A percentile compares a stretch with the other conserved stretches of the same genome.
Conservation (phyloP, 2,329 filamentous ascomycete species). For the Pestalotiopsis sp. region DNA sequence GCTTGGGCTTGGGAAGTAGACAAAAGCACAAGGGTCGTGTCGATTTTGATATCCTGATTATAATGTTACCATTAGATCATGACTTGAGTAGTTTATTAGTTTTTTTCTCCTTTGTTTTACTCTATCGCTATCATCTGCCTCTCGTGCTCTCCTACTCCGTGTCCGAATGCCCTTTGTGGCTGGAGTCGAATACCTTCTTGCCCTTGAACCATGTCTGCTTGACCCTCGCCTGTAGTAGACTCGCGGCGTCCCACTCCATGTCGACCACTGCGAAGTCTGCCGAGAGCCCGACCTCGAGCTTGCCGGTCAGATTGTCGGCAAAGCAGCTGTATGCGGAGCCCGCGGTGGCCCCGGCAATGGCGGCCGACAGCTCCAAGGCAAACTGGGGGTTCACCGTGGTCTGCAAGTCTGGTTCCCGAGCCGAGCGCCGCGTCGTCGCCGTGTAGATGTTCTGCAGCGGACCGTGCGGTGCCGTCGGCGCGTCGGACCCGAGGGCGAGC, state of each 20-base stretch:
- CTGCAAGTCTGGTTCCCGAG: slow-evolving; percentile 38
- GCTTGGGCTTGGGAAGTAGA: too few species aligned
- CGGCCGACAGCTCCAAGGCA: slow-evolving; percentile 40
- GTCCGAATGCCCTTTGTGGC: background rate
- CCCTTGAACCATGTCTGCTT: slow-evolving; percentile 46
- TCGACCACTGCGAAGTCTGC: slow-evolving; percentile 52
- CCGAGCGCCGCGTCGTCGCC: slow-evolving; percentile 45
- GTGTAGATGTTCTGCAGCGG: slow-evolving; percentile 47
- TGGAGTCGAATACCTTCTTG: slow-evolving; percentile 31
- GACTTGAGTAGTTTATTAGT: too few species aligned
- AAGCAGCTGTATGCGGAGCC: slow-evolving; percentile 48
- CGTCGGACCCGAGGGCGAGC: slow-evolving; percentile 47
- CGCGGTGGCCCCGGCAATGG: slow-evolving; percentile 41
- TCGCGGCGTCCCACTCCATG: slow-evolving; percentile 41
- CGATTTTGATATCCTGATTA: too few species aligned
- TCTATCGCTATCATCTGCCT: too few species aligned
- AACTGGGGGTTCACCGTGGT: slow-evolving; percentile 43
- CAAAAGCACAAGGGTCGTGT: too few species aligned
- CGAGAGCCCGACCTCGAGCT: slow-evolving; percentile 43
- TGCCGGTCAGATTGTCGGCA: slow-evolving; percentile 44
- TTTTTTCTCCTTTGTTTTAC: too few species aligned
- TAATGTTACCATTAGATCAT: too few species aligned
- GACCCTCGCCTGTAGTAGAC: slow-evolving; percentile 39
- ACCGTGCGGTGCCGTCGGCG: slow-evolving; percentile 47
- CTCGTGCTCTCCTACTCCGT: too few species aligned